Base-by-base conservation (phyloP, 441 rosid species). In the Arabidopsis lyrata region DNA sequence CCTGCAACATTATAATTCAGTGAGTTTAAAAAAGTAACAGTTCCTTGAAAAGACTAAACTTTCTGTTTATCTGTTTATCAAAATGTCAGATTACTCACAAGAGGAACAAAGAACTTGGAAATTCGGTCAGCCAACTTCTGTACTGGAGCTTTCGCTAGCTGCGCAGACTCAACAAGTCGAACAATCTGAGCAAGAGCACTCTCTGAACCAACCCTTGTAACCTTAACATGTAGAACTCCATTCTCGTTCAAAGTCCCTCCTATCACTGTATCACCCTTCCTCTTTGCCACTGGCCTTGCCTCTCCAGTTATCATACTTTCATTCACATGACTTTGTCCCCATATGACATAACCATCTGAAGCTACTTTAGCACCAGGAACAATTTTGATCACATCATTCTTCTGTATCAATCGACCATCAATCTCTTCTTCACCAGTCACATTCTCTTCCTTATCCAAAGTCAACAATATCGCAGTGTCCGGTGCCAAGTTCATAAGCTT, bases 221-320 rank as follows among this genome's bases (percentile, higher is more conserved):
- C 97, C 80, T 77, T 85, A 56, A 95, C 71, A 81, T 88, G 90
- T 48, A 95, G 56, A 63, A 90, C 97, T 2, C 99, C 97, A 15
- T 95, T 95, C 81, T 86, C 94, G 65, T 95, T 95, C 76, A 92
- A 72, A 2, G 97, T 95, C 39, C 97, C 99, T 54, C 99, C 99
- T 38, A 92, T 95, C 56, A 92, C 97, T 2, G 85, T 18, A 57
- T 95, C 97, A 5, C 91, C 97, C 70, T 84, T 88, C 82, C 88
- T 88, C 81, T 92, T 95, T 3, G 94, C 85, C 78, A 89, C 97
- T 6, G 97, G 96, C 34, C 87, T 76, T 12, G 99, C 91, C 81
- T 95, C 97, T 68, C 99, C 99, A 29, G 99, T 95, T 56, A 95
- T 90, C 97, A 95, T 95, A 78, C 99, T 95, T 80, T 95, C 97